A percentile compares a stretch with the other conserved stretches of the same genome.
Conservation (phyloP, 495 filamentous ascomycete genomes). For the Penicillium pulvis region DNA sequence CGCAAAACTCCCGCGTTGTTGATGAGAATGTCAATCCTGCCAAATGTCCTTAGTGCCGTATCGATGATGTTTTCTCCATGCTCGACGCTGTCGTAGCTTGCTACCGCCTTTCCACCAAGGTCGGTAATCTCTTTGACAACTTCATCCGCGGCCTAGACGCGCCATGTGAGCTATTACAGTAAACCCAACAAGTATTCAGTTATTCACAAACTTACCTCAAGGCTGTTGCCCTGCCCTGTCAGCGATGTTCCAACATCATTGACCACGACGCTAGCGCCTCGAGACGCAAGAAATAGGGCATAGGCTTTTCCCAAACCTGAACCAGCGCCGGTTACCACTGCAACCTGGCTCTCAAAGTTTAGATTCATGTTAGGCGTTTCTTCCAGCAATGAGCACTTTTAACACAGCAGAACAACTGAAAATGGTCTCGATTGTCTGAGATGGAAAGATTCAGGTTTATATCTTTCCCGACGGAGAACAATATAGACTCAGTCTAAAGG, state of each 20-base stretch:
- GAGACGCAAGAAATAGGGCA: constrained; percentile 84
- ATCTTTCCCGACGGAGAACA: too few species aligned
- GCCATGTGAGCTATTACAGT: too few species aligned
- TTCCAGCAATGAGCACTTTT: too few species aligned
- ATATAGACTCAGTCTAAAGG: too few species aligned
- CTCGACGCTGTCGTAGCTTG: constrained; percentile 98
- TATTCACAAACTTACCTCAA: constrained; percentile 60
- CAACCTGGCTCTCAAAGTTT: constrained; percentile 86
- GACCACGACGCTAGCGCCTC: constrained; percentile 95
- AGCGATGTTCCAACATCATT: constrained; percentile 97
- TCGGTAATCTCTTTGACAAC: constrained; percentile 93
- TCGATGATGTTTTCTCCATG: constrained; percentile 95
- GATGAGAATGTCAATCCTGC: constrained; percentile 90
- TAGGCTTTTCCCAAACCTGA: constrained; percentile 94
- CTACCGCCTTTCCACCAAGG: constrained; percentile 92
- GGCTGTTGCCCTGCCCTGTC: constrained; percentile 88
- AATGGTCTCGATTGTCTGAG: too few species aligned
- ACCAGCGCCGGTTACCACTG: constrained; percentile 94
- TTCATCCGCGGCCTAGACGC: constrained; percentile 79
- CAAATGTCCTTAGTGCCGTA: constrained; percentile 89
- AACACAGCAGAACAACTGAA: too few species aligned
- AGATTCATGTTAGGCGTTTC: too few species aligned
- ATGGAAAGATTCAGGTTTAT: too few species aligned
- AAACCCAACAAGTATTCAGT: constrained; percentile 18
- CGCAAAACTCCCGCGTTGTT: constrained; percentile 98